Evolutionary conservation across 2,329 filamentous ascomycete genomes (phyloP).

Genomic region (Fusarium sp.): DNA sequence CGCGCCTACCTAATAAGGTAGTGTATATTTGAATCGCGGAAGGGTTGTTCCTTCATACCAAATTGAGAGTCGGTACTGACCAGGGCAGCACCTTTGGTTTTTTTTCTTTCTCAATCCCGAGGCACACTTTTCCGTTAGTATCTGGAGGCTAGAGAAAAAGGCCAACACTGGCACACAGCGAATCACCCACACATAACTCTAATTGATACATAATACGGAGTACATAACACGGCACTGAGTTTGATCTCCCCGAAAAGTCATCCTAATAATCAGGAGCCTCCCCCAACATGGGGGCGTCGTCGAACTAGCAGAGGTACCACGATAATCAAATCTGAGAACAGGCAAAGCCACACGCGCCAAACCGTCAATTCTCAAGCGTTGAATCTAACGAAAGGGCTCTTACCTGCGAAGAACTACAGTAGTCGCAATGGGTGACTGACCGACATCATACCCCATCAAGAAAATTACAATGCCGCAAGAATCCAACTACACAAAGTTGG

Average conservation of each 20-base stretch:
- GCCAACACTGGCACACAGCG: constrained; percentile 2
- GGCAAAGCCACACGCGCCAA: constrained; percentile 28
- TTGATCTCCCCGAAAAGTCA: constrained; percentile 9
- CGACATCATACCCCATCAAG: not conserved
- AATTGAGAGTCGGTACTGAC: not conserved
- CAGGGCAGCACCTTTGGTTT: not conserved
- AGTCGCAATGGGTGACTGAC: not conserved
- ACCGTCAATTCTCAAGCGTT: constrained; percentile 21
- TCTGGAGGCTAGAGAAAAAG: not conserved
- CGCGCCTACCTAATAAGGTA: not conserved
- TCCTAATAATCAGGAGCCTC: constrained; percentile 18
- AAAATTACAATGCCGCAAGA: constrained; percentile 12
- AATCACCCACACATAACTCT: constrained; percentile 7
- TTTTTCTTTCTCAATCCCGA: not conserved
- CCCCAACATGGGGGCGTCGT: constrained; percentile 34
- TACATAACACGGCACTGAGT: constrained; percentile 3
- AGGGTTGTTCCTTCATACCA: constrained; percentile 14
- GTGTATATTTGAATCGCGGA: not conserved
- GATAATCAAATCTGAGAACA: constrained; percentile 21
- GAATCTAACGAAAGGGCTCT: constrained; percentile 10
- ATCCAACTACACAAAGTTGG: constrained; percentile 5
- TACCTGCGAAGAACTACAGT: not conserved
- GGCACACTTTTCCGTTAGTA: constrained; percentile 1
- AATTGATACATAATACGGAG: not conserved
- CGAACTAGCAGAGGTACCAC: constrained; percentile 26